A percentile compares a stretch with the other conserved stretches of the same genome.
phyloP scores from a whole-genome alignment of 768 basidiomycete genomes.

The Boletus rufocinnamomeus region DNA sequence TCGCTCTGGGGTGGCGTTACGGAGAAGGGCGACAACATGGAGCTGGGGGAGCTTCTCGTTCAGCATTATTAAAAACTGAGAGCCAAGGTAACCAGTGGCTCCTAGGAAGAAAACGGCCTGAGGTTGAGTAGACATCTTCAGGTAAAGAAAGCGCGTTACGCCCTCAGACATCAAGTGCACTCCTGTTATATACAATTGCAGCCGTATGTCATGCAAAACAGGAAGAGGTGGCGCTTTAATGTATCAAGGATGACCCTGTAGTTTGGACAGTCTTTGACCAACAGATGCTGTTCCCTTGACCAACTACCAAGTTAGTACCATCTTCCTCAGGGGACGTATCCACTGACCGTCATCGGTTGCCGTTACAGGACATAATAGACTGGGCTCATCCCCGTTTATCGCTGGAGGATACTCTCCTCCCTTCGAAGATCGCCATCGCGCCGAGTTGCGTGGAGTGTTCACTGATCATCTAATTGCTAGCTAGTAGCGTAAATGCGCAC shows the following conservation, averaged over 20 bases:
- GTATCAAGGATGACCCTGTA: slow-evolving; percentile 9
- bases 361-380: neutral
- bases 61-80: slow-evolving; percentile 39
- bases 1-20: slow-evolving; percentile 35
- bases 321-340: neutral
- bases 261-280: slow-evolving; percentile 2
- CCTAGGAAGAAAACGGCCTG: slow-evolving; percentile 43
- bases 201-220: slow-evolving; percentile 3
- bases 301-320: neutral
- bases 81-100: slow-evolving; percentile 47
- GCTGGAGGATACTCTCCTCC: neutral
- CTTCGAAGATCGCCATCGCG: neutral
- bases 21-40: slow-evolving; percentile 40
- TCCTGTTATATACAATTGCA: slow-evolving; percentile 1
- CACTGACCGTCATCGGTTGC: slow-evolving; percentile 4
- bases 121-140: slow-evolving; percentile 14
- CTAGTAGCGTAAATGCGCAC: neutral
- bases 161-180: neutral
- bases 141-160: neutral
- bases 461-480: neutral
- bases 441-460: neutral
- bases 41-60: slow-evolving; percentile 36
- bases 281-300: neutral
- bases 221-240: neutral
- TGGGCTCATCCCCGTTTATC: neutral